These are phyloP conservation scores for Solanum hybrid DNA, from an alignment of 305 asterid species.

Conservation along the genomic window DNA sequence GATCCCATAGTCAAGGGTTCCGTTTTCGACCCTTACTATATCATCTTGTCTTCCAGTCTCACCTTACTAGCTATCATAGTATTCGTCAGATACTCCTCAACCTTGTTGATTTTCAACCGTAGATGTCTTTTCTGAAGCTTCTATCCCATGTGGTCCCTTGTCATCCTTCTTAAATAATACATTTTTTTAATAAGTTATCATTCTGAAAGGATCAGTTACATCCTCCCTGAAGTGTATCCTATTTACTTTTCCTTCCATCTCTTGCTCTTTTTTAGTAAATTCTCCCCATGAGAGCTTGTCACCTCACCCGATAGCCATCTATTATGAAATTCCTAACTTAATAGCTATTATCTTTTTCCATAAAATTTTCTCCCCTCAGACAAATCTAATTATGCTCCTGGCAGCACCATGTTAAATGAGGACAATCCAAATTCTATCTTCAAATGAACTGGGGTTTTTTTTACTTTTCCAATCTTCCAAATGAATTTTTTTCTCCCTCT, in stretches of 20 bases:
- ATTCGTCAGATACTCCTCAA: background rate
- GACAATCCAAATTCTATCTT: background rate
- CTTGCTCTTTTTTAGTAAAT: background rate
- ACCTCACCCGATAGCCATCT: background rate
- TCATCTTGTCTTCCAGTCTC: background rate
- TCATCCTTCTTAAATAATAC: background rate
- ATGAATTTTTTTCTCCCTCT: background rate
- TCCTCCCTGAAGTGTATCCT: background rate
- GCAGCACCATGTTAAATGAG: background rate
- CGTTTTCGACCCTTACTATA: background rate
- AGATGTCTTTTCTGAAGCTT: background rate
- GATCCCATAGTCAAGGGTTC: background rate
- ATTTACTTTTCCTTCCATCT: background rate
- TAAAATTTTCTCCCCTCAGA: background rate
- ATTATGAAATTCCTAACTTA: background rate
- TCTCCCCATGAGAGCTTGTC: background rate
- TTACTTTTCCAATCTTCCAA: background rate
- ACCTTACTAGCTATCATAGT: background rate
- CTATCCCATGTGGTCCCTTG: background rate
- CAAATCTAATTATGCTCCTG: background rate
- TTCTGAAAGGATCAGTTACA: background rate
- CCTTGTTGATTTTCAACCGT: background rate
- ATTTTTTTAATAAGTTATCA: background rate
- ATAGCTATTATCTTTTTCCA: background rate
- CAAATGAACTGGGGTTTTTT: background rate